phyloP scores from a whole-genome alignment of 768 basidiomycete genomes.

The Panellus pusillus region DNA sequence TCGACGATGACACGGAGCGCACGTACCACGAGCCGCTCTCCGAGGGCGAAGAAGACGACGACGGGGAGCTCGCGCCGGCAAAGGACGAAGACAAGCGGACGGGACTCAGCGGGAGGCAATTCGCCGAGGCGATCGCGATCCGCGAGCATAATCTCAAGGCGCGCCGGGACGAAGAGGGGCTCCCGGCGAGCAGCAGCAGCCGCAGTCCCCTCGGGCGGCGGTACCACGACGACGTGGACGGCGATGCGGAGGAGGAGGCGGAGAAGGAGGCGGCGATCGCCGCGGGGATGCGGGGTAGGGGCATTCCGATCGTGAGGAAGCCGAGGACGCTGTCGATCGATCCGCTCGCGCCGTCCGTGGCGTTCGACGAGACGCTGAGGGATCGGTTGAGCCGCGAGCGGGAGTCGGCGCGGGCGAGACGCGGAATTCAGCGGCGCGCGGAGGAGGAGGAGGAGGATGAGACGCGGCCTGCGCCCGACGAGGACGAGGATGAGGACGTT shows the following conservation, averaged over 20 bases:
- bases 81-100: slow-evolving; percentile 81
- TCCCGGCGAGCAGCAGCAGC: slow-evolving; percentile 9
- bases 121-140: slow-evolving; percentile 83
- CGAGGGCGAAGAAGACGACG: slow-evolving; percentile 93
- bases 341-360: slow-evolving; percentile 79
- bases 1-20: slow-evolving; percentile 31
- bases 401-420: slow-evolving; percentile 38
- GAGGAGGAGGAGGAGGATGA: slow-evolving; percentile 20
- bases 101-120: slow-evolving; percentile 69
- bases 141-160: slow-evolving; percentile 79
- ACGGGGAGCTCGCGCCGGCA: slow-evolving; percentile 63
- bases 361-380: slow-evolving; percentile 83
- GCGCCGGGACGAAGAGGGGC: slow-evolving; percentile 22
- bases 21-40: slow-evolving; percentile 87
- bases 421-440: slow-evolving; percentile 2
- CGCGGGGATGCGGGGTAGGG: slow-evolving; percentile 9
- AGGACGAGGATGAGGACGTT: slow-evolving; percentile 24
- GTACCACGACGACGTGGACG: slow-evolving; percentile 27
- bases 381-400: slow-evolving; percentile 56
- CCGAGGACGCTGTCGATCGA: slow-evolving; percentile 64
- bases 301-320: slow-evolving; percentile 31
- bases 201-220: slow-evolving; percentile 6
- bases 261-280: slow-evolving; percentile 17
- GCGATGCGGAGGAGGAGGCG: slow-evolving; percentile 30
- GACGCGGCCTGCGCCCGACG: slow-evolving; percentile 17